These are phyloP conservation scores for Cytospora mali DNA, from an alignment of 2,329 filamentous ascomycete genomes.

Conservation along the genomic window DNA sequence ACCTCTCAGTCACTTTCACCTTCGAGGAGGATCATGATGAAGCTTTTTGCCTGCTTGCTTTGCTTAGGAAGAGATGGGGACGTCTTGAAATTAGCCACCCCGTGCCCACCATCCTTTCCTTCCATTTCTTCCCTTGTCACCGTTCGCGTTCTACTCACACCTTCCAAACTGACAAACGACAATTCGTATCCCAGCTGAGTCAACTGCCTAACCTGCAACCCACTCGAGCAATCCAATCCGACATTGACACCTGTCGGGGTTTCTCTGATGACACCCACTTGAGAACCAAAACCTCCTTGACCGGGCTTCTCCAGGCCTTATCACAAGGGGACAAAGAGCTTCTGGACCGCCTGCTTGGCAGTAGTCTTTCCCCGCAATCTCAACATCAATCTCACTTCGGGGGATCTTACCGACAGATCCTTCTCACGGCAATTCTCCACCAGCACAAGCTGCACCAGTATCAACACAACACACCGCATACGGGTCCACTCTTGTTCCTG, in stretches of 20 bases:
- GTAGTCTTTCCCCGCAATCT: conserved; percentile 20
- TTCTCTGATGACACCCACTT: neutral
- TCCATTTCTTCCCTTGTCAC: too few species aligned
- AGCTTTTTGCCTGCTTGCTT: too few species aligned
- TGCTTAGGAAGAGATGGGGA: too few species aligned
- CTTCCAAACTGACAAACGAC: neutral
- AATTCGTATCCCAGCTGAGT: neutral
- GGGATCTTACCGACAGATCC: conserved; percentile 23
- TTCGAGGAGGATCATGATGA: neutral
- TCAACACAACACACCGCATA: conserved; percentile 11
- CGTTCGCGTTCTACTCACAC: neutral
- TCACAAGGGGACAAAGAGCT: conserved; percentile 16
- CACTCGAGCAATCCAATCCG: conserved; percentile 2
- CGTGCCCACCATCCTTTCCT: too few species aligned
- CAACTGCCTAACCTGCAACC: neutral
- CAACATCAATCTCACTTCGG: conserved; percentile 19
- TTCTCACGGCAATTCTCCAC: conserved; percentile 21
- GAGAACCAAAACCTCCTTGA: neutral
- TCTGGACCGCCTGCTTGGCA: conserved; percentile 1
- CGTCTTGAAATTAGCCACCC: too few species aligned
- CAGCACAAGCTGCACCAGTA: neutral
- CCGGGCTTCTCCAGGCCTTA: conserved; percentile 1
- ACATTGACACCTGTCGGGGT: neutral
- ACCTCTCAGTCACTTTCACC: neutral
- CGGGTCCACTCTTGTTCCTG: conserved; percentile 11